These are phyloP conservation scores for Entoloma clypeatum DNA, from an alignment of 1,284 basidiomycete species.

Conservation along the genomic window DNA sequence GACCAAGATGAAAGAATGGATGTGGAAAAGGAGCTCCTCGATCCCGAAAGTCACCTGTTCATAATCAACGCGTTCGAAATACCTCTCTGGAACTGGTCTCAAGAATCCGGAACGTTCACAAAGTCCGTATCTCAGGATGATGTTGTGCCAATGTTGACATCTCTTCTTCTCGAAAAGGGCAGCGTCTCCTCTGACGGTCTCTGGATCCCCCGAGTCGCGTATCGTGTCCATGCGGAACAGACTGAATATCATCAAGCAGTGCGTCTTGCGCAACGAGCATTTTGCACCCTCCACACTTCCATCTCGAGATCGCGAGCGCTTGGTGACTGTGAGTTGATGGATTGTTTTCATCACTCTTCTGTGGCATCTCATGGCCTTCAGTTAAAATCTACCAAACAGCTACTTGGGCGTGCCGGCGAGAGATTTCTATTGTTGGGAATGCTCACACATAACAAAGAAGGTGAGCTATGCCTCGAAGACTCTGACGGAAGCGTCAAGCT, in stretches of 20 bases:
- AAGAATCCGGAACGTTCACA: slow-evolving; percentile 81
- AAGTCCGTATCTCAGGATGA: slow-evolving; percentile 43
- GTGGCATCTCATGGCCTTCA: slow-evolving; percentile 31
- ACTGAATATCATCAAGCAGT: slow-evolving; percentile 85
- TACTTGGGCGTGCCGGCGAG: slow-evolving; percentile 87
- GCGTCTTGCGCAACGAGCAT: slow-evolving; percentile 89
- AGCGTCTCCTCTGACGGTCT: slow-evolving; percentile 56
- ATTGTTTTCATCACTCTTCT: slow-evolving; percentile 5
- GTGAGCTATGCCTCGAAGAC: slow-evolving; percentile 89
- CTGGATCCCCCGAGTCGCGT: slow-evolving; percentile 78
- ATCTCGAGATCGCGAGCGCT: slow-evolving; percentile 77
- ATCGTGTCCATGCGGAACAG: slow-evolving; percentile 77
- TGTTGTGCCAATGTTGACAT: neutral
- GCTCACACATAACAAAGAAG: slow-evolving; percentile 87
- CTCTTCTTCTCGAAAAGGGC: slow-evolving; percentile 22
- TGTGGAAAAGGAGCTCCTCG: slow-evolving; percentile 61
- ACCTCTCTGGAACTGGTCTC: slow-evolving; percentile 89
- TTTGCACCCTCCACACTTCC: slow-evolving; percentile 93
- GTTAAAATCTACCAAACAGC: slow-evolving; percentile 95
- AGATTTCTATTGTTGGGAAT: slow-evolving; percentile 94
- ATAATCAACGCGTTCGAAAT: slow-evolving; percentile 92
- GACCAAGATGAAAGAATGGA: slow-evolving; percentile 61
- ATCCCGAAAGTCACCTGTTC: slow-evolving; percentile 82
- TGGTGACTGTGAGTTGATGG: slow-evolving; percentile 67
- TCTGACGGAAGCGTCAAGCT: slow-evolving; percentile 88